Evolutionary conservation across 2,329 filamentous ascomycete genomes (phyloP), one percentile per base, ranked within the genome.

Genomic region (Cercospora nicotianae): DNA sequence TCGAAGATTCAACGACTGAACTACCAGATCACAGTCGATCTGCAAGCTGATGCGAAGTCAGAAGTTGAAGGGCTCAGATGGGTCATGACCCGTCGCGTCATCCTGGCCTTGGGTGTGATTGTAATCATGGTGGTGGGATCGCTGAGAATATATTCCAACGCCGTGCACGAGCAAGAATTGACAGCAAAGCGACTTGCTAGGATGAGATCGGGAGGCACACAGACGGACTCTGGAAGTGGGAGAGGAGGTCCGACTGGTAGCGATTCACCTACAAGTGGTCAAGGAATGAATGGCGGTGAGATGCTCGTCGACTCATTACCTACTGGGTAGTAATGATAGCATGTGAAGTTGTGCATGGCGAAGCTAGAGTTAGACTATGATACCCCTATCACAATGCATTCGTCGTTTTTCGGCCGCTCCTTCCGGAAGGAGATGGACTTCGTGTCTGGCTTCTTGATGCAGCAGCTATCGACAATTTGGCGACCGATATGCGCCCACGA

Each of bases 31-130:
- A 96, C 92, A 23, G 93, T 97, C 33, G 86, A 88, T 48, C 86
- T 99, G 53, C 96, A 93, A 78, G 95, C 92, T 70, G 95, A 98
- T 79, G 89, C 91, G 59, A 94, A 94, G 78, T 94, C 91, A 4
- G 92, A 97, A 74, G 94, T 98, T 60, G 95, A 99, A 79, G 91
- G 90, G 1, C 83, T 99, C 60, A 86, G 95, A 68, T 98, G 95
- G 95, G 89, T 97, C 51, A 81, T 90, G 66, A 90, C 89, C 9
- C 81, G 89, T 57, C 81, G 89, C n/a, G 87, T 88, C 1, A 87
- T 88, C 13, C 81, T 87, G 67, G 86, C 87, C 0, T 83, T 90
- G 68, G 86, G 77, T 5, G 74, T 81, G 13, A 79, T 80, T 1
- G 82, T 83, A 1, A 73, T 82, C 36, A 81, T 83, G 78, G 77